These are phyloP conservation scores for Leishmania turanica DNA, from an alignment of 208 protist species.

Conservation along the genomic window DNA sequence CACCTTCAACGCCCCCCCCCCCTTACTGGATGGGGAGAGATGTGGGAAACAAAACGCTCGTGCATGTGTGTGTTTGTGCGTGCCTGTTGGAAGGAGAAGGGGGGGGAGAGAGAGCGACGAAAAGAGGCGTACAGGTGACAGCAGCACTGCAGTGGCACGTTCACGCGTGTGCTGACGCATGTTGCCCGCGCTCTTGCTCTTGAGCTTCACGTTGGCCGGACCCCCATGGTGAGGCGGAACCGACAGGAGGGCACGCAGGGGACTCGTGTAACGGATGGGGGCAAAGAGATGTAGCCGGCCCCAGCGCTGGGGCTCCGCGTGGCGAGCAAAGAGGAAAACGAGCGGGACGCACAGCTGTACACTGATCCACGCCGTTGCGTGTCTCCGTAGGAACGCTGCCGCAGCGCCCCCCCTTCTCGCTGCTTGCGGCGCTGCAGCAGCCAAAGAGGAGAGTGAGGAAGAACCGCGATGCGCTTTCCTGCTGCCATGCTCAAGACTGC, in stretches of 20 bases:
- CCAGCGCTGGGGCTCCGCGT: neutral
- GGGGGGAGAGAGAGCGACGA: neutral
- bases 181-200: neutral
- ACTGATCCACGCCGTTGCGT: neutral
- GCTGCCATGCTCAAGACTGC: neutral
- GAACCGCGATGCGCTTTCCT: neutral
- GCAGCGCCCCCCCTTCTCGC: neutral
- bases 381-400: neutral
- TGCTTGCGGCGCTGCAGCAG: neutral
- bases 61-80: neutral
- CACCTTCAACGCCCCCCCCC: neutral
- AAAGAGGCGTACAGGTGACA: neutral
- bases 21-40: neutral
- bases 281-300: neutral
- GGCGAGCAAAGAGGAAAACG: neutral
- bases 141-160: neutral
- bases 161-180: neutral
- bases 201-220: neutral
- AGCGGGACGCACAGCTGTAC: neutral
- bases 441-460: neutral
- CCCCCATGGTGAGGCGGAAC: neutral
- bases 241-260: neutral
- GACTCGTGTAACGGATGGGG: neutral
- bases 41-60: neutral
- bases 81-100: neutral